These are phyloP conservation scores for Pneumocystis oryctolagi DNA, from an alignment of 1,139 yeast species.

Conservation along the genomic window DNA sequence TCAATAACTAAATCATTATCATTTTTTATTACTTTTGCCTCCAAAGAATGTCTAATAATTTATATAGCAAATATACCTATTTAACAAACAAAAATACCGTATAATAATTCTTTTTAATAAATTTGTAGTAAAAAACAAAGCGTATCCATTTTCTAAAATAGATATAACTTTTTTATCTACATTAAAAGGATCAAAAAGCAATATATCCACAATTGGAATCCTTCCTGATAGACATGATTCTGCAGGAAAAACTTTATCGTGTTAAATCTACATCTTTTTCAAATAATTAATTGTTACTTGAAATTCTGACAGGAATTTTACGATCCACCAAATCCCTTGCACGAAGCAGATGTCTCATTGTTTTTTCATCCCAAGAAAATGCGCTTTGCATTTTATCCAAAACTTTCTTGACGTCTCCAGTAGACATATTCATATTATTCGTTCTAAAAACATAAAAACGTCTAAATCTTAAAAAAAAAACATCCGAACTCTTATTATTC, in stretches of 20 bases:
- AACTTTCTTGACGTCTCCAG: background rate
- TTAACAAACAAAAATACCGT: background rate
- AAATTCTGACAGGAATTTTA: background rate
- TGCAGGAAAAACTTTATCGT: background rate
- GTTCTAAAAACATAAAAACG: background rate
- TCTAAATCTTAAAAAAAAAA: background rate
- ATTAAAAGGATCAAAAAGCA: background rate
- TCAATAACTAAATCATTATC: background rate
- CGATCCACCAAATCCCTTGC: background rate
- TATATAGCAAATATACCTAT: background rate
- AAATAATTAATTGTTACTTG: background rate
- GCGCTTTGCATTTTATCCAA: background rate
- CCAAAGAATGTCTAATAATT: background rate
- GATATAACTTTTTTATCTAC: no score
- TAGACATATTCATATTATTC: background rate
- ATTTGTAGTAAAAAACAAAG: background rate
- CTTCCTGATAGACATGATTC: background rate
- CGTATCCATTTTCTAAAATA: background rate
- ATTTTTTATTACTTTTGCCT: background rate
- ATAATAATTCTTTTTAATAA: no score
- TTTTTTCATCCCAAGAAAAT: background rate
- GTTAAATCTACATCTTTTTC: background rate
- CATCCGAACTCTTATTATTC: background rate
- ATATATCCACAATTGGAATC: background rate
- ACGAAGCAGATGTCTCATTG: background rate